Evolutionary conservation across 805 yeast genomes (phyloP).

Genomic region (Tetrapisispora arboricola): DNA sequence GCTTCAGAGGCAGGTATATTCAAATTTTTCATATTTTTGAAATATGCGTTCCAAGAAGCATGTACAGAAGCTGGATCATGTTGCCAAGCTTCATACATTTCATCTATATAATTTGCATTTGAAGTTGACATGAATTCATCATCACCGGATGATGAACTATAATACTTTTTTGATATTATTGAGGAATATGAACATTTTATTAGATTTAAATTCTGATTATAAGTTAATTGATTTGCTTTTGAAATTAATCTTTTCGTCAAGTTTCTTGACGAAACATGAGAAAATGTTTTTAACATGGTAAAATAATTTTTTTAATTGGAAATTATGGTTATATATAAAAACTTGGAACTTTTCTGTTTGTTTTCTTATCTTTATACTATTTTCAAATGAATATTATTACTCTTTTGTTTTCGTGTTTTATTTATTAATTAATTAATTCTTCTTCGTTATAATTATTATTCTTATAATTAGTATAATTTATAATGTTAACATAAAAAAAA

Average conservation of each 20-base stretch:
- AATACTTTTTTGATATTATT: background rate
- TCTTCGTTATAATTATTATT: too few relatives aligned
- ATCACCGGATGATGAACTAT: constrained; percentile 9
- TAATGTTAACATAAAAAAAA: too few relatives aligned
- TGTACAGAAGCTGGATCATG: constrained; percentile 87
- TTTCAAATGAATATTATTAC: too few relatives aligned
- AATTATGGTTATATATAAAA: background rate
- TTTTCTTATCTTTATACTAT: background rate
- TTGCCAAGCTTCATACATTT: constrained; percentile 94
- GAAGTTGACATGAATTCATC: constrained; percentile 78
- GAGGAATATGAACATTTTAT: background rate
- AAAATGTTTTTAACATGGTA: constrained; percentile 7
- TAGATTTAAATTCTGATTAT: background rate
- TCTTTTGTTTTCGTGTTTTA: too few relatives aligned
- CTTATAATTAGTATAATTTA: too few relatives aligned
- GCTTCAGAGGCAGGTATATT: constrained; percentile 65
- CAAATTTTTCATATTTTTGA: constrained; percentile 74
- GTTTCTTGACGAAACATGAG: constrained; percentile 1
- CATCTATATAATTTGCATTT: constrained; percentile 89
- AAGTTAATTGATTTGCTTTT: background rate
- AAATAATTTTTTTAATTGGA: background rate
- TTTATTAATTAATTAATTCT: too few relatives aligned
- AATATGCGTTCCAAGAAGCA: constrained; percentile 94
- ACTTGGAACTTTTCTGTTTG: background rate
- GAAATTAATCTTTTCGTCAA: constrained; percentile 4